Conservation (phyloP, 2,329 filamentous ascomycete species). For the Neofusicoccum sp. region DNA sequence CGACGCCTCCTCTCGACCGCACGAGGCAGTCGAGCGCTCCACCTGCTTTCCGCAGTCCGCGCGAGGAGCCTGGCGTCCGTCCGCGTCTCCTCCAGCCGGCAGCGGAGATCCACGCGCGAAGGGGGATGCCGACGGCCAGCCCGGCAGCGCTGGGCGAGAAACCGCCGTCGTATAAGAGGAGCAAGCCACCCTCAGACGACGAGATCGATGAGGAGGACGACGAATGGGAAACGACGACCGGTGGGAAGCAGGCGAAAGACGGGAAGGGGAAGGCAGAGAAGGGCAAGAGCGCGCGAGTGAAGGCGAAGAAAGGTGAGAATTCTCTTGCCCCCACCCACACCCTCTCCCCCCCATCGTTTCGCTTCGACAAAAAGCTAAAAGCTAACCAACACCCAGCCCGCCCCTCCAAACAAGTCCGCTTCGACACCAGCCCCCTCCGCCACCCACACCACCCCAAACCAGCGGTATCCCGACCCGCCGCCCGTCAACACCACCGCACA, state of each 20-base stretch:
- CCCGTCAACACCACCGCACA: not conserved
- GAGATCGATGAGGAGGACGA: not conserved
- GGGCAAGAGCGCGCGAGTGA: not conserved
- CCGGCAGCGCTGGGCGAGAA: not conserved
- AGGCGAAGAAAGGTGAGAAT: too few species aligned
- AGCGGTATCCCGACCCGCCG: not conserved
- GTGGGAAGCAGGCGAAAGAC: not conserved
- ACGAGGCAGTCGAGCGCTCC: slow-evolving; percentile 1
- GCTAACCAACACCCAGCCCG: not conserved
- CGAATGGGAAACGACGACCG: not conserved
- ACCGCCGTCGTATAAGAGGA: not conserved
- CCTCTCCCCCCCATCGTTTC: not conserved
- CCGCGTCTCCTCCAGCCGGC: not conserved
- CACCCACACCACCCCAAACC: not conserved
- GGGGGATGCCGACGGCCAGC: not conserved
- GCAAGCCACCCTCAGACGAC: slow-evolving; percentile 4
- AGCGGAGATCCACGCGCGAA: not conserved
- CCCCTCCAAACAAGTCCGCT: slow-evolving; percentile 3
- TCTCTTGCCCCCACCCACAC: not conserved
- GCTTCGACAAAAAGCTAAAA: too few species aligned
- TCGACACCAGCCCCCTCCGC: not conserved
- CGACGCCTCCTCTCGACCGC: not conserved
- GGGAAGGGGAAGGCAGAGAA: not conserved
- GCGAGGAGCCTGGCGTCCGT: not conserved
- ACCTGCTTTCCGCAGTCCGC: not conserved